A percentile compares a stretch with the other conserved stretches of the same genome.
These are phyloP conservation scores for Passiflora organensis DNA, from an alignment of 345 rosid species.

Conservation along the genomic window DNA sequence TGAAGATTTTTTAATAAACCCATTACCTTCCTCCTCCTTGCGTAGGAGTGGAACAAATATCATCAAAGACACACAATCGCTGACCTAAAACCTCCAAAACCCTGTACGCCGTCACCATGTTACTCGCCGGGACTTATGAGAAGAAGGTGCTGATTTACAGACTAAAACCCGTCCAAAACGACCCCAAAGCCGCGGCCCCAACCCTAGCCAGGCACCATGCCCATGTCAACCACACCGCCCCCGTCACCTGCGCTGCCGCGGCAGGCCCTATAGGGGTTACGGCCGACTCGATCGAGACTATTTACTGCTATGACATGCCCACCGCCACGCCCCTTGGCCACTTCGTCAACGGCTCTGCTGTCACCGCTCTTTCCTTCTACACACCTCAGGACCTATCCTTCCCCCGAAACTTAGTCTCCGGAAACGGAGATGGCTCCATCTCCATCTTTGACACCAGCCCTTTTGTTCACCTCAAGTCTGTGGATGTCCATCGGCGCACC, in stretches of 20 bases:
- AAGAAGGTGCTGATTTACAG: conserved; percentile 83
- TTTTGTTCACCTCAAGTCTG: conserved; percentile 66
- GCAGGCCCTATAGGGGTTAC: conserved; percentile 82
- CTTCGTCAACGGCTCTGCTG: conserved; percentile 56
- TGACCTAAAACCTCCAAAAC: neutral
- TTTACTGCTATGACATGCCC: conserved; percentile 80
- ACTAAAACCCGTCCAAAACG: conserved; percentile 48
- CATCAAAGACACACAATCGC: neutral
- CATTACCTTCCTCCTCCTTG: neutral
- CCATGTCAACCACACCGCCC: conserved; percentile 79
- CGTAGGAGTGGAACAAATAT: neutral
- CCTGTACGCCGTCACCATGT: conserved; percentile 28
- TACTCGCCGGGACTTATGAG: conserved; percentile 91
- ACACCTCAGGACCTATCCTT: conserved; percentile 64
- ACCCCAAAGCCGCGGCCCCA: conserved; percentile 29
- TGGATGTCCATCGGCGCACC: conserved; percentile 57
- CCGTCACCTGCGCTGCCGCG: conserved; percentile 74
- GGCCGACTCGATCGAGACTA: conserved; percentile 58
- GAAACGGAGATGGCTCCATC: conserved; percentile 77
- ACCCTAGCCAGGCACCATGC: conserved; percentile 69
- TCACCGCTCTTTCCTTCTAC: conserved; percentile 75
- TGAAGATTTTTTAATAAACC: no score
- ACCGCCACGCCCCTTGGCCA: conserved; percentile 82
- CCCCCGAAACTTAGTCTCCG: conserved; percentile 85
- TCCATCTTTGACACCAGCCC: conserved; percentile 82